Evolutionary conservation across 306 rosid species (phyloP), one percentile per base, ranked within the genome.

Genomic region (Cajanus cajan): DNA sequence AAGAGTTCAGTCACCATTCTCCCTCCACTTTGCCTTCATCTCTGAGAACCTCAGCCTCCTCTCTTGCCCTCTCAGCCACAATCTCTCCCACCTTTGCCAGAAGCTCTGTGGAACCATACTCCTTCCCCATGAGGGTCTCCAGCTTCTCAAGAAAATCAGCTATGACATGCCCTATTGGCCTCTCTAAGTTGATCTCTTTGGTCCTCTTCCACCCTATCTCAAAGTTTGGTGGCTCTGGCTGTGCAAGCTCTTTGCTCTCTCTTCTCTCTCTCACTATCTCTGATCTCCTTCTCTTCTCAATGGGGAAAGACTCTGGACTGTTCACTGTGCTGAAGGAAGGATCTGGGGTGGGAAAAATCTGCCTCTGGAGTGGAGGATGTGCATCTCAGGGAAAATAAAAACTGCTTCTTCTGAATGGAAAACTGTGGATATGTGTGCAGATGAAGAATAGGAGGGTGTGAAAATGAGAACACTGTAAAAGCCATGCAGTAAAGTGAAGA

Each of bases 191-290:
- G 4, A 92, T 92, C 89, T 85, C 86, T 41, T 94, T 94, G 0
- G 93, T 94, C 70, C 98, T 94, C 86, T 90, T 94, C 98, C 97
- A 94, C 1, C 98, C 98, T 33, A 94, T 82, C 71, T 94, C 92
- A 39, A 90, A 94, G 85, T 88, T 92, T 13, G 86, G 93, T 25
- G 98, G 98, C 81, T 92, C 92, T 0, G 90, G 80, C 71, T 83
- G 62, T 4, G 1, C 86, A 6, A 94, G 74, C 19, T 52, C 47
- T 0, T 57, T 48, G 15, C 57, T 47, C 4, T 82, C 59, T 61
- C 72, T 83, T 61, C 92, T 78, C n/a, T 90, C 83, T 3, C 91
- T 73, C 54, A 77, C 48, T 68, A 94, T 94, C 39, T 90, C 98
- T 6, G 98, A 94, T 36, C 87, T 88, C 57, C 94, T 88, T 40